Percentiles rank a stretch among this genome's conserved stretches.
Evolutionary conservation across 768 basidiomycete species (phyloP).

Genomic region (Clitopilus passeckerianus): DNA sequence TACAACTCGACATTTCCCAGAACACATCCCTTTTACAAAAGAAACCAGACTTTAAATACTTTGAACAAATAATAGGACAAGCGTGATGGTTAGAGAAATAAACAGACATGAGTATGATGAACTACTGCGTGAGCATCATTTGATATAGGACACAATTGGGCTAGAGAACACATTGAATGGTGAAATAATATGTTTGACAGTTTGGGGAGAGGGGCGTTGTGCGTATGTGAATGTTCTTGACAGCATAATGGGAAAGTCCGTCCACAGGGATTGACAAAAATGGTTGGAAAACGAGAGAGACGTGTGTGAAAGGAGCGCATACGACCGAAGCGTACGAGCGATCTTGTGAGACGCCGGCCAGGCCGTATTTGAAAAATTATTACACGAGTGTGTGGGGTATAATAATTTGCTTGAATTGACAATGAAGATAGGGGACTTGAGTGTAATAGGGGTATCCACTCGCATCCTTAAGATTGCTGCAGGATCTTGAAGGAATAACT

Average conservation of each 20-base stretch:
- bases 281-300: conserved; percentile 5
- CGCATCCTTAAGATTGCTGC: conserved; percentile 6
- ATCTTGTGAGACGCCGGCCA: not conserved
- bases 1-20: conserved; percentile 1
- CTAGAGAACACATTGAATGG: not conserved
- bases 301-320: conserved; percentile 3
- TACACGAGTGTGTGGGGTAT: conserved; percentile 17
- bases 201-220: not conserved
- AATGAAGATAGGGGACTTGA: conserved; percentile 3
- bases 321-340: not conserved
- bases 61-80: not conserved
- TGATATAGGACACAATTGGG: not conserved
- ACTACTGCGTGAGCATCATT: not conserved
- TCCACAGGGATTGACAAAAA: conserved; percentile 8
- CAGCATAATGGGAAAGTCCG: conserved; percentile 14
- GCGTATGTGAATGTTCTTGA: not conserved
- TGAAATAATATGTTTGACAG: not conserved
- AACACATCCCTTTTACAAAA: not conserved
- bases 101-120: not conserved
- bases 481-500: conserved; percentile 7
- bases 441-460: conserved; percentile 10
- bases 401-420: conserved; percentile 9
- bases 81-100: not conserved
- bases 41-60: not conserved
- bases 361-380: conserved; percentile 11